A percentile compares a stretch with the other conserved stretches of the same genome.
Conservation (phyloP, 2,329 filamentous ascomycete genomes). For the Onygena corvina region DNA sequence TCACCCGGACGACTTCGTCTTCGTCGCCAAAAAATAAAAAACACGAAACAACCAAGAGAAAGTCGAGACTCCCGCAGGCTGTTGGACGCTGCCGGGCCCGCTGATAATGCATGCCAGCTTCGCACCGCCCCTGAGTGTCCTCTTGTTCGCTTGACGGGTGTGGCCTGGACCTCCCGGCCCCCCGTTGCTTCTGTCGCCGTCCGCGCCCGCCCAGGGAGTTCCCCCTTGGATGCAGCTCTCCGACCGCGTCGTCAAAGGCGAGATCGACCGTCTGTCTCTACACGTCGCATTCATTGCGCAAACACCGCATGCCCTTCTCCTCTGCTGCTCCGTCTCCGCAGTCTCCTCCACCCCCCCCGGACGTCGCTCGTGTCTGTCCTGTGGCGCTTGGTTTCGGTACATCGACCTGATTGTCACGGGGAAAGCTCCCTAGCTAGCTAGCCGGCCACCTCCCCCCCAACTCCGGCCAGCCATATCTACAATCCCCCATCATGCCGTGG, state of each 20-base stretch:
- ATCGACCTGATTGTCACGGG: too few species aligned
- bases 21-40: background rate
- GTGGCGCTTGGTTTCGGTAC: background rate
- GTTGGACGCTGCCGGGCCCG: background rate
- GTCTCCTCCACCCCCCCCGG: background rate
- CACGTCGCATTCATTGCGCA: constrained; percentile 2
- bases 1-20: too few species aligned
- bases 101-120: background rate
- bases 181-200: background rate
- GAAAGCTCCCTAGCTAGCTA: too few species aligned
- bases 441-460: too few species aligned
- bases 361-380: background rate
- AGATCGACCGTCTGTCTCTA: background rate
- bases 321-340: background rate
- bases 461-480: too few species aligned
- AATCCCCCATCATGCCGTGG: constrained; percentile 23
- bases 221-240: background rate
- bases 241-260: background rate
- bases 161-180: too few species aligned
- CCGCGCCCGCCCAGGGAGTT: background rate
- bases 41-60: too few species aligned
- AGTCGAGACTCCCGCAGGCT: too few species aligned
- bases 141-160: background rate
- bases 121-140: background rate
- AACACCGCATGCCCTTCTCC: background rate